Conservation (phyloP, 169 alveolate species). For the Plasmodium adleri region DNA sequence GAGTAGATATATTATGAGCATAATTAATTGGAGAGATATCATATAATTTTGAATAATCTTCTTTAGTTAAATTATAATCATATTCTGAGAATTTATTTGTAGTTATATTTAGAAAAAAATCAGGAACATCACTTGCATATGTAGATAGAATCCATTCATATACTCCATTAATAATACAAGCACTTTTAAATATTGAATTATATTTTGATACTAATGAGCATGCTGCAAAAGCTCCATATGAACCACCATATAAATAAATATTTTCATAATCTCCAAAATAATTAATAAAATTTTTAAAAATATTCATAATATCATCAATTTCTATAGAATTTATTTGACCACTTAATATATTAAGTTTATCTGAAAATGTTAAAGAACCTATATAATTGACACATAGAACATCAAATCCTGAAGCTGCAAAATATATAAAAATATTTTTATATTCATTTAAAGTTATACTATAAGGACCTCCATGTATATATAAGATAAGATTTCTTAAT, state of each 20-base stretch:
- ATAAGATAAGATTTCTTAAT: conserved; percentile 60
- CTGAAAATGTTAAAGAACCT: conserved; percentile 33
- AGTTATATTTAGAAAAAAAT: conserved; percentile 33
- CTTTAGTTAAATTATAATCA: conserved; percentile 14
- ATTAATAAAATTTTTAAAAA: conserved; percentile 11
- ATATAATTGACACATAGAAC: conserved; percentile 54
- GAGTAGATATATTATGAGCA: conserved; percentile 41
- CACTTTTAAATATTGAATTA: conserved; percentile 44
- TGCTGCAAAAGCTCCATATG: conserved; percentile 60
- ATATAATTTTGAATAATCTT: conserved; percentile 17
- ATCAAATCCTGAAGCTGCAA: conserved; percentile 74
- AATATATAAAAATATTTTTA: conserved; percentile 35
- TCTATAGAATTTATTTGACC: conserved; percentile 59
- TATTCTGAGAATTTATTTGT: conserved; percentile 27
- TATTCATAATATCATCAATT: conserved; percentile 42
- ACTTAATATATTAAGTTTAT: conserved; percentile 30
- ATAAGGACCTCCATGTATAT: conserved; percentile 78
- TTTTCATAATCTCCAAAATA: conserved; percentile 59
- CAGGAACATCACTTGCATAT: conserved; percentile 53
- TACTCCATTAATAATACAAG: conserved; percentile 61
- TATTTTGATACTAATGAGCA: conserved; percentile 62
- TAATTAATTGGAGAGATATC: conserved; percentile 43
- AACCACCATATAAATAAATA: conserved; percentile 55
- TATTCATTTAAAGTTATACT: conserved; percentile 26
- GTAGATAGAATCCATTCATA: conserved; percentile 60